A percentile compares a stretch with the other conserved stretches of the same genome.
Conservation (phyloP, 257 asterid species). For the Lithospermum erythrorhizon region DNA sequence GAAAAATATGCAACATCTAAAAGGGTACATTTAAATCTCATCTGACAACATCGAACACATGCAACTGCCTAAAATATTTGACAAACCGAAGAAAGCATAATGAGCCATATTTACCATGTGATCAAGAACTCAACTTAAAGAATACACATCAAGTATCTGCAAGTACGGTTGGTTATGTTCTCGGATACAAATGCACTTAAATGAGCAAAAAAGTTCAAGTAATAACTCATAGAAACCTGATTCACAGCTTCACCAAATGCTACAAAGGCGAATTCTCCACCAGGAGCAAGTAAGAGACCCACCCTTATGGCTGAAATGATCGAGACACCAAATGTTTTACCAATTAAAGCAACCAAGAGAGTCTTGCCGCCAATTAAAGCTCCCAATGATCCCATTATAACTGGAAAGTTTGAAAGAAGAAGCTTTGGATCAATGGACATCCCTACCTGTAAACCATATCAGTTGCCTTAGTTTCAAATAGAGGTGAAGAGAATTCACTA, state of each 20-base stretch:
- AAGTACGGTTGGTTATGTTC: no score
- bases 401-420: constrained; percentile 86
- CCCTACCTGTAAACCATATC: constrained; percentile 64
- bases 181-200: no score
- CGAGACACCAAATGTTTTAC: constrained; percentile 78
- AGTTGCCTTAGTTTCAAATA: constrained; percentile 5
- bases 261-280: constrained; percentile 98
- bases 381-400: constrained; percentile 64
- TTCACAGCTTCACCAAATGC: constrained; percentile 99
- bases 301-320: constrained; percentile 82
- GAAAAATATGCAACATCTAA: no score
- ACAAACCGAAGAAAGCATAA: no score
- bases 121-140: no score
- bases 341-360: constrained; percentile 73
- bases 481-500: not conserved
- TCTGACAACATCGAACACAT: no score
- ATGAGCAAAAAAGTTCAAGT: not conserved
- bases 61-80: no score
- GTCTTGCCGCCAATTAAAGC: constrained; percentile 91
- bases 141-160: no score
- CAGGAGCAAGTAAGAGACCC: constrained; percentile 99
- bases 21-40: no score
- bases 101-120: no score
- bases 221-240: constrained; percentile 45
- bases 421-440: constrained; percentile 99